Evolutionary conservation across 306 rosid genomes (phyloP).

Genomic region (Lagenaria siceraria): DNA sequence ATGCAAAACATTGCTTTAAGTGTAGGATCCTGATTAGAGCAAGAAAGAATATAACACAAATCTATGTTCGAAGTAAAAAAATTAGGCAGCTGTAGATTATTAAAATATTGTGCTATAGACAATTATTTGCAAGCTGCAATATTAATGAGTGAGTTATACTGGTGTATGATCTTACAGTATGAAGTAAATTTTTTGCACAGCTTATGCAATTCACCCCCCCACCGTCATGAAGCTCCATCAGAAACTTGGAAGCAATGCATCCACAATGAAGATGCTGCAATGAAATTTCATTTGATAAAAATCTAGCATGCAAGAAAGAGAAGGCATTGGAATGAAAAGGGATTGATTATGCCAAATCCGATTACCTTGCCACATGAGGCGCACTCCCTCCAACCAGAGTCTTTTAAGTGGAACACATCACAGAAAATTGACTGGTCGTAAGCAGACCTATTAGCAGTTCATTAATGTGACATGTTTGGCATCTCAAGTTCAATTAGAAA

Average conservation of each 20-base stretch:
- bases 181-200: constrained; percentile 42
- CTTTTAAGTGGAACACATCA: constrained; percentile 59
- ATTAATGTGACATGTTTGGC: background rate
- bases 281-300: background rate
- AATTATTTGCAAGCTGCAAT: background rate
- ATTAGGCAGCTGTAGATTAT: background rate
- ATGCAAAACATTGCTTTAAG: background rate
- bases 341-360: background rate
- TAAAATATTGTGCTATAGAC: background rate
- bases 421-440: constrained; percentile 74
- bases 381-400: constrained; percentile 97
- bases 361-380: constrained; percentile 69
- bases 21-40: background rate
- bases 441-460: constrained; percentile 43
- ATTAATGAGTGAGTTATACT: background rate
- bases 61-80: background rate
- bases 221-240: constrained; percentile 65
- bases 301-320: background rate
- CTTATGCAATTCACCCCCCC: constrained; percentile 74
- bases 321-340: background rate
- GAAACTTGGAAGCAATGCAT: constrained; percentile 59
- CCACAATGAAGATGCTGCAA: constrained; percentile 91
- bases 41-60: background rate
- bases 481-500: background rate
- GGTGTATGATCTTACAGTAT: constrained; percentile 32